These are phyloP conservation scores for Arthonia radiata DNA, from an alignment of 495 filamentous ascomycete genomes.

Conservation along the genomic window DNA sequence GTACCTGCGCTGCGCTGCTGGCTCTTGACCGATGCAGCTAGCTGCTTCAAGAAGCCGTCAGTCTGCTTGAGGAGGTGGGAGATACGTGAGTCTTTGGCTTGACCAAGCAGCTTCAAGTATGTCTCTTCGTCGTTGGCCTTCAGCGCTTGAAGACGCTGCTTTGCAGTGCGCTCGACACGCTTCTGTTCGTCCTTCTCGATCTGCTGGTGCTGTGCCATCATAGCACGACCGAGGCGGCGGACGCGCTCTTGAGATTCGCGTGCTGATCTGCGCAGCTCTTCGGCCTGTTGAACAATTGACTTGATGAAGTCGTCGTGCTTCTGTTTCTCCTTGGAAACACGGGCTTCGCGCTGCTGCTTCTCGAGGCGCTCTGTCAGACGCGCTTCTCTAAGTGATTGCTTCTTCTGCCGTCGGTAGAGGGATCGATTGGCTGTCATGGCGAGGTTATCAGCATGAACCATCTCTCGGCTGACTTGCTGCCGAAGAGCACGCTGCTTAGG, in stretches of 20 bases:
- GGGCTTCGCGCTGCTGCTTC: constrained; percentile 90
- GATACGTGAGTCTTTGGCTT: constrained; percentile 97
- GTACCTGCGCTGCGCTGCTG: constrained; percentile 68
- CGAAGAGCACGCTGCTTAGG: constrained; percentile 66
- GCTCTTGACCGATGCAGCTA: constrained; percentile 71
- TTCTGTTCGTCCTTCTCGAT: constrained; percentile 99
- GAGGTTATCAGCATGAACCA: constrained; percentile 81
- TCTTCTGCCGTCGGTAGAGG: constrained; percentile 81
- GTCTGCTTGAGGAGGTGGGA: constrained; percentile 89
- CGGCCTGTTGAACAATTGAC: constrained; percentile 40
- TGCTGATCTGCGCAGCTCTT: constrained; percentile 34
- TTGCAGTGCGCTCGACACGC: constrained; percentile 83
- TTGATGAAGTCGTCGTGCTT: constrained; percentile 78
- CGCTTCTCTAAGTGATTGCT: constrained; percentile 83
- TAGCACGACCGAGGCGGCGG: constrained; percentile 69
- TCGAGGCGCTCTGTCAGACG: constrained; percentile 94
- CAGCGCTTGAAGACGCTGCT: constrained; percentile 95
- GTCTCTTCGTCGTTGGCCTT: constrained; percentile 98
- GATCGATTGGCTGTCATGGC: constrained; percentile 84
- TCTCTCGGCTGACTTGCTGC: constrained; percentile 62
- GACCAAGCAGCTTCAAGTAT: constrained; percentile 84
- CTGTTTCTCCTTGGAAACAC: constrained; percentile 83
- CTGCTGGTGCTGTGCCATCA: constrained; percentile 69
- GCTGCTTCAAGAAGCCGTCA: constrained; percentile 86
- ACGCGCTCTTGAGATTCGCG: constrained; percentile 33